Evolutionary conservation across 2,329 filamentous ascomycete genomes (phyloP).

Genomic region (Fusarium pininemorale): DNA sequence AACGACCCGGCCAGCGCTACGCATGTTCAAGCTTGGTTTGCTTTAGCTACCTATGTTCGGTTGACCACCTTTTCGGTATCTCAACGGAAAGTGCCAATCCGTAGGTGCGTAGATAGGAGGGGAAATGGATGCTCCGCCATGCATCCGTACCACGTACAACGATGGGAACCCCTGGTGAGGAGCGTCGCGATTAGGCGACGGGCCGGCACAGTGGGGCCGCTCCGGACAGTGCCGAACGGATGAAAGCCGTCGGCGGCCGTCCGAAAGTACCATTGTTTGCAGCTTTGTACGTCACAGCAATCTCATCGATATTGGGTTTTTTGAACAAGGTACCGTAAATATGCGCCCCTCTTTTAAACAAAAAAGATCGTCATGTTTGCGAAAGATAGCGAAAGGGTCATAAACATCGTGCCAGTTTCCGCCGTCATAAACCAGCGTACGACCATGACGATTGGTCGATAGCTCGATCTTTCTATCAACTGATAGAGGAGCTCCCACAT

Average conservation of each 20-base stretch:
- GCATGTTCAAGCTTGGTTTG: not conserved
- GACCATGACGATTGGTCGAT: constrained; percentile 8
- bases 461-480: not conserved
- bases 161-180: not conserved
- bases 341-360: constrained; percentile 9
- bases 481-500: not conserved
- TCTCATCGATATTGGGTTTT: not conserved
- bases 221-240: constrained; percentile 14
- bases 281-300: constrained; percentile 8
- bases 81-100: not conserved
- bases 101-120: not conserved
- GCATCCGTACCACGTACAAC: not conserved
- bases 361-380: constrained; percentile 7
- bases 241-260: not conserved
- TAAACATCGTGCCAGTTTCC: not conserved
- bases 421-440: constrained; percentile 1
- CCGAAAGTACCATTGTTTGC: not conserved
- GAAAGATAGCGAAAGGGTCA: not conserved
- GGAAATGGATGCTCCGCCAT: not conserved
- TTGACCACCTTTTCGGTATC: not conserved
- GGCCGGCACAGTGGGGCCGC: constrained; percentile 29
- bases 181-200: not conserved
- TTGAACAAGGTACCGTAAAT: not conserved
- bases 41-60: not conserved
- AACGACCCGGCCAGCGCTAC: not conserved